These are phyloP conservation scores for Metschnikowia gelsemii DNA, from an alignment of 805 yeast genomes.

Conservation along the genomic window DNA sequence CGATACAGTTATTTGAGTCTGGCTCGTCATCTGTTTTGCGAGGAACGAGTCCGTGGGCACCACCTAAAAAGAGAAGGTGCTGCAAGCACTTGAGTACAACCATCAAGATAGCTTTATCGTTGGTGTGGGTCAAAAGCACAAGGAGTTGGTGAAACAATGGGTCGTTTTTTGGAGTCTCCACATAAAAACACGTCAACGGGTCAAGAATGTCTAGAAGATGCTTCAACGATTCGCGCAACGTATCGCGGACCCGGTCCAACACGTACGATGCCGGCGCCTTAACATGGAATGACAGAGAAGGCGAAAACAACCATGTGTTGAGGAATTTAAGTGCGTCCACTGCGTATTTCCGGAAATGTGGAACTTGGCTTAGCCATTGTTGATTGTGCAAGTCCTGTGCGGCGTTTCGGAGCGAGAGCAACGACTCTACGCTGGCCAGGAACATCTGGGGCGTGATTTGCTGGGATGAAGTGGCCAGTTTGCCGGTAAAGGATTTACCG, in stretches of 20 bases:
- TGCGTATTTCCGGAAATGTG: slow-evolving; percentile 46
- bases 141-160: slow-evolving; percentile 59
- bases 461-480: too few species aligned
- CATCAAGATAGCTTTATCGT: slow-evolving; percentile 69
- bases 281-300: too few species aligned
- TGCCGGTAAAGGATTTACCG: too few species aligned
- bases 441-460: slow-evolving; percentile 23
- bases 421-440: slow-evolving; percentile 41
- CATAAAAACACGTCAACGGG: slow-evolving; percentile 75
- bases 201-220: slow-evolving; percentile 81
- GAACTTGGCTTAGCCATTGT: slow-evolving; percentile 62
- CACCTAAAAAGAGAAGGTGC: slow-evolving; percentile 59
- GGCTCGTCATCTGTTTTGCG: slow-evolving; percentile 12
- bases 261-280: slow-evolving; percentile 15
- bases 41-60: slow-evolving; percentile 17
- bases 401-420: slow-evolving; percentile 74
- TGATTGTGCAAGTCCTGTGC: slow-evolving; percentile 84
- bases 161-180: slow-evolving; percentile 72
- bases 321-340: slow-evolving; percentile 45
- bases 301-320: slow-evolving; percentile 30
- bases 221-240: slow-evolving; percentile 56
- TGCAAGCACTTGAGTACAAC: slow-evolving; percentile 75
- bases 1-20: slow-evolving; percentile 44
- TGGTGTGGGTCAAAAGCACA: slow-evolving; percentile 46
- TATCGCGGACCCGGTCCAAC: slow-evolving; percentile 28